These are phyloP conservation scores for Ustilago lituana DNA, from an alignment of 1,284 basidiomycete species.

Conservation along the genomic window DNA sequence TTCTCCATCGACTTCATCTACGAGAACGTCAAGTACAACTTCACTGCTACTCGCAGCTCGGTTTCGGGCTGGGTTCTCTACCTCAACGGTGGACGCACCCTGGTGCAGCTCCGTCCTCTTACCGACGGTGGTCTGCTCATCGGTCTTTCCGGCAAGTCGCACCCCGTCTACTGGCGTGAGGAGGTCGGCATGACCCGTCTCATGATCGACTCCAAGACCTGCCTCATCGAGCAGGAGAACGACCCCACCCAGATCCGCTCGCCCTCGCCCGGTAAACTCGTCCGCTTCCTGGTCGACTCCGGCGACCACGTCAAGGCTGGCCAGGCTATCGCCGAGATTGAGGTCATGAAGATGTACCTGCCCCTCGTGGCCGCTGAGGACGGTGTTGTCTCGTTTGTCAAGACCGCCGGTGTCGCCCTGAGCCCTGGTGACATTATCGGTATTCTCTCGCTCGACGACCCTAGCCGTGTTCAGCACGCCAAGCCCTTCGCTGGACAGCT, in stretches of 20 bases:
- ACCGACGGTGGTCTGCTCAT: constrained; percentile 95
- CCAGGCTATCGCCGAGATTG: constrained; percentile 97
- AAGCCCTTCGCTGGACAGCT: constrained; percentile 96
- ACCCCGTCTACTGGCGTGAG: constrained; percentile 98
- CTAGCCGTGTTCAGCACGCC: constrained; percentile 94
- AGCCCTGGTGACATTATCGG: constrained; percentile 98
- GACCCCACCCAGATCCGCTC: constrained; percentile 97
- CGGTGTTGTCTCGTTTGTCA: constrained; percentile 83
- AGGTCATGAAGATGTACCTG: constrained; percentile 70
- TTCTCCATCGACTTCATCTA: constrained; percentile 95
- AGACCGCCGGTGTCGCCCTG: constrained; percentile 94
- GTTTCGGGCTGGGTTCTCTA: constrained; percentile 90
- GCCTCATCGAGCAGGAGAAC: constrained; percentile 98
- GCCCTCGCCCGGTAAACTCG: constrained; percentile 95
- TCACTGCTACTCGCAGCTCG: constrained; percentile 92
- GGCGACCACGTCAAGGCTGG: constrained; percentile 96
- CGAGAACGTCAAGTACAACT: constrained; percentile 93
- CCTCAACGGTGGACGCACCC: constrained; percentile 81
- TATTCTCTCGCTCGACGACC: constrained; percentile 95
- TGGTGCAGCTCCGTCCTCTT: constrained; percentile 73
- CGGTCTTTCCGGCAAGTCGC: constrained; percentile 89
- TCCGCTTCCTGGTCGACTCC: constrained; percentile 93
- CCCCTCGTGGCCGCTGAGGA: constrained; percentile 90
- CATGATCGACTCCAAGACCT: constrained; percentile 93
- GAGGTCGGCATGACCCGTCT: constrained; percentile 83